Evolutionary conservation across 139 green algal genomes (phyloP).

Genomic region (Pycnococcus provasolii): DNA sequence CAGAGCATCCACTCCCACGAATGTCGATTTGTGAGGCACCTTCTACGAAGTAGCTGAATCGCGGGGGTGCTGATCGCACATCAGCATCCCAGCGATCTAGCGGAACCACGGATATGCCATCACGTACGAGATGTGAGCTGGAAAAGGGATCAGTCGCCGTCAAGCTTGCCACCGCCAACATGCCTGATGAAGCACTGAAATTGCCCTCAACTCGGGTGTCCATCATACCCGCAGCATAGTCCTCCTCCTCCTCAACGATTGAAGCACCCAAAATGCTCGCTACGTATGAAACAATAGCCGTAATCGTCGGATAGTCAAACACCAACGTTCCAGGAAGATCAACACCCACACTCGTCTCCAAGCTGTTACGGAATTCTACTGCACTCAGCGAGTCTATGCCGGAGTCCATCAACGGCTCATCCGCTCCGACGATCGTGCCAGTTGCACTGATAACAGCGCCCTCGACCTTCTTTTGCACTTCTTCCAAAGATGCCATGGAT

Average conservation of each 20-base stretch:
- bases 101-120: conserved; percentile 34
- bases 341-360: conserved; percentile 18
- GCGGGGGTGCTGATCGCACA: neutral
- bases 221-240: too few relatives aligned
- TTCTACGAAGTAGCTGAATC: too few relatives aligned
- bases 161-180: too few relatives aligned
- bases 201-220: too few relatives aligned
- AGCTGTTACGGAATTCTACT: conserved; percentile 23
- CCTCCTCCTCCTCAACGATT: neutral
- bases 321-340: conserved; percentile 24
- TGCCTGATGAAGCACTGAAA: too few relatives aligned
- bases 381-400: conserved; percentile 28
- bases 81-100: conserved; percentile 40
- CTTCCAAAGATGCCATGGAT: neutral
- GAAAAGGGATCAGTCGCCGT: too few relatives aligned
- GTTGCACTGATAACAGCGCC: conserved; percentile 14
- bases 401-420: conserved; percentile 28
- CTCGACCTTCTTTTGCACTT: neutral
- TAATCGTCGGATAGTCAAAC: conserved; percentile 30
- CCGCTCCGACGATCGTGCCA: conserved; percentile 11
- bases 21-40: too few relatives aligned
- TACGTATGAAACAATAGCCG: neutral
- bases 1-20: too few relatives aligned
- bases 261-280: neutral
- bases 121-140: neutral